Base-by-base conservation (phyloP, 2,329 filamentous ascomycete species). In the Ophiostoma quercus region DNA sequence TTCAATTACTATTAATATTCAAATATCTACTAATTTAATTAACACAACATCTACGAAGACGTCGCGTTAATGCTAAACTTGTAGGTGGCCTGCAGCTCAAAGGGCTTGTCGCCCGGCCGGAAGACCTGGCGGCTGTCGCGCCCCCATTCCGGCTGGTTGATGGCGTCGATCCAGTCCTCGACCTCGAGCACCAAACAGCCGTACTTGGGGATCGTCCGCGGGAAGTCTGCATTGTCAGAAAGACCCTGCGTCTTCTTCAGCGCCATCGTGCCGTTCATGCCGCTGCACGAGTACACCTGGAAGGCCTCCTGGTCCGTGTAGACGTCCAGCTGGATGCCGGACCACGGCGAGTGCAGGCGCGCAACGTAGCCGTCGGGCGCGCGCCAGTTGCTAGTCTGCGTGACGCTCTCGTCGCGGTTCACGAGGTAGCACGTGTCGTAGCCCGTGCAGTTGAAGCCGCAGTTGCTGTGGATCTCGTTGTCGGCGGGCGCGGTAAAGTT, bases 171-270 rank as follows among this genome's bases (percentile, higher is more conserved):
- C 87, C 88, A 97, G 78, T 95, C 93, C 83, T 97, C 87, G 14
- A 95, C 92, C 81, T 97, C 94, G 79, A 97, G 85, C 67, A 97
- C 94, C 34, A 97, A 77, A 79, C 94, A 97, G 41, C 92, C 93
- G 76, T 93, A 92, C 82, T 94, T 78, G 70, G 87, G 84, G 34
- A 92, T 89, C 8, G 85, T 85, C 51, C 88, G 83, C 3, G 87
- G 85, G 74, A 88, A 85, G 71, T 41, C 12, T 14, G 11, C 39
- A 9, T 85, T 79, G 72, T 85, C 82, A 72, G 82, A 79, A 3
- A 90, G 80, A 19, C 90, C 90, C 78, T 93, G 91, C 0, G 87
- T 90, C 72, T 82, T 81, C 82, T 93, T 93, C 72, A 93, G 80
- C 0, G 90, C 81, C 72, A 90, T 79, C 1, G 83, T 83, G 74